phyloP scores from a whole-genome alignment of 257 asterid species.

The Solanum pinnatisectum region DNA sequence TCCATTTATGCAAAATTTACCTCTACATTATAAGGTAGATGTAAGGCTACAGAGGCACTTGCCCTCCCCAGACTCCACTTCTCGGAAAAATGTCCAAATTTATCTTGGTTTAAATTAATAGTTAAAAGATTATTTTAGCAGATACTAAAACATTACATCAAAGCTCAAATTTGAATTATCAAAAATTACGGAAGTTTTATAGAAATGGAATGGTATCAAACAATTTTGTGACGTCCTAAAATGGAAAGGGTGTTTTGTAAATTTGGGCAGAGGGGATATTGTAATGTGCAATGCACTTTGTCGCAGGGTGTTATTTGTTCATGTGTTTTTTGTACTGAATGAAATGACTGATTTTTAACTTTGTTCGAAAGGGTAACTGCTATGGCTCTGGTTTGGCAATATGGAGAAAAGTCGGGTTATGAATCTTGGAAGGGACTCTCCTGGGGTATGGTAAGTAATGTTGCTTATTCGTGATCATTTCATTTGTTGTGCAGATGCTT shows the following conservation, averaged over 20 bases:
- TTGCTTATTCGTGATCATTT: not conserved
- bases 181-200: not conserved
- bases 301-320: not conserved
- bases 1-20: not conserved
- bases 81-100: not conserved
- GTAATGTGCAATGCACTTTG: not conserved
- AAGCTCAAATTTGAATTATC: not conserved
- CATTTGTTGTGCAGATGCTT: not conserved
- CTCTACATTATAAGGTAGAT: not conserved
- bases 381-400: constrained; percentile 95
- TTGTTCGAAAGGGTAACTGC: constrained; percentile 58
- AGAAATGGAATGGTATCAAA: not conserved
- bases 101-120: not conserved
- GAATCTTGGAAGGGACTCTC: constrained; percentile 98
- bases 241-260: not conserved
- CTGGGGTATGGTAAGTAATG: constrained; percentile 86
- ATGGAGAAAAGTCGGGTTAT: constrained; percentile 76
- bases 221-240: not conserved
- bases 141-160: not conserved
- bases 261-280: not conserved
- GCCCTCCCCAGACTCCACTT: not conserved
- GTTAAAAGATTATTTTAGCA: not conserved
- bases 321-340: not conserved
- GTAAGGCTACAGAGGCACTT: not conserved
- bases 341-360: not conserved